Evolutionary conservation across 2,329 filamentous ascomycete species (phyloP).

Genomic region (Camptophora hylomeconis): DNA sequence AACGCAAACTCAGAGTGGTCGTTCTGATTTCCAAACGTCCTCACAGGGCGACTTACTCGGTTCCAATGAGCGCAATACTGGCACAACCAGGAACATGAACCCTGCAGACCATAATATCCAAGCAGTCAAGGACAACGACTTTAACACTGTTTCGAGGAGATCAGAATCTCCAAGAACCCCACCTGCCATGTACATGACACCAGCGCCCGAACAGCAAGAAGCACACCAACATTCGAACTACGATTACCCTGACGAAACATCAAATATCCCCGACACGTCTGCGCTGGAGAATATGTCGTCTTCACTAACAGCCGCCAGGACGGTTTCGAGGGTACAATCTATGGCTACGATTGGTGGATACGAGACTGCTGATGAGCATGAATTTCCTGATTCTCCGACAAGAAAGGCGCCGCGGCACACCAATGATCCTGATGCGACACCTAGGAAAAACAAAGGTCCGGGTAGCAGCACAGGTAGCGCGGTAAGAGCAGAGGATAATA

Average conservation of each 20-base stretch:
- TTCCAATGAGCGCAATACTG: too few relatives aligned
- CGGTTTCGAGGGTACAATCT: constrained; percentile 26
- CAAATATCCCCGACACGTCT: constrained; percentile 22
- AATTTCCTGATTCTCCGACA: constrained; percentile 8
- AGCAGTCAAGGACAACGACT: too few relatives aligned
- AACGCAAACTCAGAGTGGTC: too few relatives aligned
- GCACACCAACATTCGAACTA: constrained; percentile 10
- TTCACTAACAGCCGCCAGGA: constrained; percentile 32
- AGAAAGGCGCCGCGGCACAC: constrained; percentile 2
- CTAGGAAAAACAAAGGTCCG: constrained; percentile 3
- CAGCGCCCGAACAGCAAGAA: constrained; percentile 15
- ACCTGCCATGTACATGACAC: constrained; percentile 20
- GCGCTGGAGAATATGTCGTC: constrained; percentile 30
- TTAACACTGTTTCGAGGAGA: too few relatives aligned
- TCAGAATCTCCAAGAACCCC: constrained; percentile 17
- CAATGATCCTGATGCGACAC: constrained; percentile 6
- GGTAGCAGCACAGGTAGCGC: too few relatives aligned
- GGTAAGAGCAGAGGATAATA: not conserved
- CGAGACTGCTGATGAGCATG: constrained; percentile 18
- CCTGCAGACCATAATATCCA: too few relatives aligned
- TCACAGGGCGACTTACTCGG: too few relatives aligned
- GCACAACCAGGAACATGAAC: too few relatives aligned
- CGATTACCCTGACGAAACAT: constrained; percentile 13
- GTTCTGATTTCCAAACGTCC: too few relatives aligned
- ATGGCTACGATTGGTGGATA: constrained; percentile 19